Percentiles rank a stretch among this genome's conserved stretches.
Evolutionary conservation across 768 basidiomycete species (phyloP).

Genomic region (Leccinum disarticulatum): DNA sequence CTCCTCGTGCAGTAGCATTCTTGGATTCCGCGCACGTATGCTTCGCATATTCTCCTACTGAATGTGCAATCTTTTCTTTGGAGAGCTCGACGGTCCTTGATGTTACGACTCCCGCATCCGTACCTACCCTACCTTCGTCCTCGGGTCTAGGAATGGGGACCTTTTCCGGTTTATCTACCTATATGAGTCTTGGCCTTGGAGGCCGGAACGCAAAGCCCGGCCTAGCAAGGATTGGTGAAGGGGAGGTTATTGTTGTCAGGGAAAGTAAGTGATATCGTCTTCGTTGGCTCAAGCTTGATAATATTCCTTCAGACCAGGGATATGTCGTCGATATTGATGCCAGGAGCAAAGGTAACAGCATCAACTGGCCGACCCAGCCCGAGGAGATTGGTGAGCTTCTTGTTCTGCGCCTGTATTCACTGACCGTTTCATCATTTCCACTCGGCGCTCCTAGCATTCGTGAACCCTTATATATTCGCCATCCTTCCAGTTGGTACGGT

Average conservation of each 20-base stretch:
- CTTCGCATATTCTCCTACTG: constrained; percentile 76
- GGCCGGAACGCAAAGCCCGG: constrained; percentile 65
- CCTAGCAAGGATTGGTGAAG: constrained; percentile 52
- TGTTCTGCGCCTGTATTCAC: constrained; percentile 40
- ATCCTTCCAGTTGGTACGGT: constrained; percentile 71
- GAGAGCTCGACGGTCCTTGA: constrained; percentile 57
- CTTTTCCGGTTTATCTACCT: constrained; percentile 71
- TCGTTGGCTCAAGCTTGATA: constrained; percentile 1
- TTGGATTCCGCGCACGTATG: constrained; percentile 58
- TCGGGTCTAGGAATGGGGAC: constrained; percentile 57
- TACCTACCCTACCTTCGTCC: constrained; percentile 29
- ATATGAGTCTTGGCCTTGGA: constrained; percentile 82
- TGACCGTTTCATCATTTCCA: constrained; percentile 63
- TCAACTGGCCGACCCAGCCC: constrained; percentile 78
- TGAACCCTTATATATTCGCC: constrained; percentile 77
- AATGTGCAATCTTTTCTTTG: constrained; percentile 66
- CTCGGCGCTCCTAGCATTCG: constrained; percentile 49
- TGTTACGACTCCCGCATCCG: constrained; percentile 47
- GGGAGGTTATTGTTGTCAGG: constrained; percentile 70
- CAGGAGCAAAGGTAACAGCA: constrained; percentile 46
- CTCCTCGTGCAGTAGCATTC: constrained; percentile 83
- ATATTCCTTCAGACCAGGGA: constrained; percentile 54
- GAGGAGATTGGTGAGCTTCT: constrained; percentile 67
- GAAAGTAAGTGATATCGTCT: constrained; percentile 59
- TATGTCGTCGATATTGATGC: constrained; percentile 63